phyloP scores from a whole-genome alignment of 2,329 filamentous ascomycete species.

The Knoxdaviesia capensis region DNA sequence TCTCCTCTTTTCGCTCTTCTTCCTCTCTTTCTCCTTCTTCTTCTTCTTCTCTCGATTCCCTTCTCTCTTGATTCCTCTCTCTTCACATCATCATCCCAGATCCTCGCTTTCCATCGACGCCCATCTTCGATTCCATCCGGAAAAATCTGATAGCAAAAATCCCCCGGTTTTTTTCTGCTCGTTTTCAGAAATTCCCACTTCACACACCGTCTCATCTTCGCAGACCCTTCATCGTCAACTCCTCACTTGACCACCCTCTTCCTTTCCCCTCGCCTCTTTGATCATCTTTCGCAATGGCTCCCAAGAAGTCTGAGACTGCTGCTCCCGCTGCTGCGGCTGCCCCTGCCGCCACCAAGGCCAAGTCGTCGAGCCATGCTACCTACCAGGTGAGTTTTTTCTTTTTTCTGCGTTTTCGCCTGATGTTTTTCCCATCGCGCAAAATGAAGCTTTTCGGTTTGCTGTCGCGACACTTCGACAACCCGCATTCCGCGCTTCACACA shows the following conservation, averaged over 20 bases:
- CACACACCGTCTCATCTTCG: conserved; percentile 6
- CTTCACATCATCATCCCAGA: too few relatives aligned
- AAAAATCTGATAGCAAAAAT: not conserved
- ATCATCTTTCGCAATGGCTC: conserved; percentile 26
- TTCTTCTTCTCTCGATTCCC: conserved; percentile 7
- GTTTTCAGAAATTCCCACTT: conserved; percentile 3
- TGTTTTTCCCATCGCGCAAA: too few relatives aligned
- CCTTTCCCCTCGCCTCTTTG: conserved; percentile 2
- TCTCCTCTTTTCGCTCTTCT: conserved; percentile 5
- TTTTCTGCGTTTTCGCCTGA: not conserved
- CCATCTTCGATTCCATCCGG: too few relatives aligned
- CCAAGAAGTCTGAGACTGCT: conserved; percentile 32
- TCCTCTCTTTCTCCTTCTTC: conserved; percentile 10
- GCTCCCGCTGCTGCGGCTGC: conserved; percentile 6
- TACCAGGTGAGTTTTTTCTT: conserved; percentile 31
- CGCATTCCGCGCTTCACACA: too few relatives aligned
- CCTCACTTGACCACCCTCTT: conserved; percentile 6
- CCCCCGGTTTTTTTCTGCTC: conserved; percentile 1
- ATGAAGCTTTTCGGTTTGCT: too few relatives aligned
- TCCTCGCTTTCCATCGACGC: too few relatives aligned
- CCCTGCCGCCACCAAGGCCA: conserved; percentile 23
- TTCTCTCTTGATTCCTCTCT: conserved; percentile 8
- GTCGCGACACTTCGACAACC: too few relatives aligned
- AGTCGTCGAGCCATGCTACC: conserved; percentile 27
- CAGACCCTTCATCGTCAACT: conserved; percentile 4